These are phyloP conservation scores for Aegle marmelos DNA, from an alignment of 345 rosid species.

Conservation along the genomic window DNA sequence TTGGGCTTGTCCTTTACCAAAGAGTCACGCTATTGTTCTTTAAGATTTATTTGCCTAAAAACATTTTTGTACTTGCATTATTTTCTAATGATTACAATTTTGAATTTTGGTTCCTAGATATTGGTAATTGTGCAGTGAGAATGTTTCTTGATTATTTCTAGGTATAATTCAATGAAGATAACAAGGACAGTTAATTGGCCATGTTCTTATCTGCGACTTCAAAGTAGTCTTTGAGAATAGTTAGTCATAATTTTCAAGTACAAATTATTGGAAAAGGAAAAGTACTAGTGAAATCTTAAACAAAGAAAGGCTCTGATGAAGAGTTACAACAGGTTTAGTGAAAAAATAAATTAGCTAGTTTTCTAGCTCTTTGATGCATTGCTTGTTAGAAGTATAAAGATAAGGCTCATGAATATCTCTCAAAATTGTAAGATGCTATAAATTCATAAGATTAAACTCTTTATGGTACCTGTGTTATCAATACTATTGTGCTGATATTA, in stretches of 20 bases:
- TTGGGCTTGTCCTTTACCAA: background rate
- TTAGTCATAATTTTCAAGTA: conserved; percentile 11
- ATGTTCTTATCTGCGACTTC: conserved; percentile 8
- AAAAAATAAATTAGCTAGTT: too few species aligned
- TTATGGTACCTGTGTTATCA: too few species aligned
- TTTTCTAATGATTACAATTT: background rate
- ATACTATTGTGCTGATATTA: too few species aligned
- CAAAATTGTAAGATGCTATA: too few species aligned
- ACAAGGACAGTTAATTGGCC: background rate
- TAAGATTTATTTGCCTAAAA: background rate
- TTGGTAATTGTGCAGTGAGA: background rate
- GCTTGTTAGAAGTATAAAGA: too few species aligned
- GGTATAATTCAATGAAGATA: conserved; percentile 6
- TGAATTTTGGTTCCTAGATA: background rate
- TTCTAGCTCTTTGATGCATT: too few species aligned
- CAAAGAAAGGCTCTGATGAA: background rate
- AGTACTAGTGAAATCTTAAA: conserved; percentile 6
- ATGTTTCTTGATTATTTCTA: background rate
- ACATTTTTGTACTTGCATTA: background rate
- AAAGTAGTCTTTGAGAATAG: conserved; percentile 12
- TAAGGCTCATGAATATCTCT: too few species aligned
- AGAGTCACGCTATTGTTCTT: background rate
- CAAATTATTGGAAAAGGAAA: conserved; percentile 5
- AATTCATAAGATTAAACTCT: too few species aligned
- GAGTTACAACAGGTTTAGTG: too few species aligned